Percentiles rank a stretch among this genome's conserved stretches.
Conservation (phyloP, 768 basidiomycete species). For the Xerocomellus dryophilus region DNA sequence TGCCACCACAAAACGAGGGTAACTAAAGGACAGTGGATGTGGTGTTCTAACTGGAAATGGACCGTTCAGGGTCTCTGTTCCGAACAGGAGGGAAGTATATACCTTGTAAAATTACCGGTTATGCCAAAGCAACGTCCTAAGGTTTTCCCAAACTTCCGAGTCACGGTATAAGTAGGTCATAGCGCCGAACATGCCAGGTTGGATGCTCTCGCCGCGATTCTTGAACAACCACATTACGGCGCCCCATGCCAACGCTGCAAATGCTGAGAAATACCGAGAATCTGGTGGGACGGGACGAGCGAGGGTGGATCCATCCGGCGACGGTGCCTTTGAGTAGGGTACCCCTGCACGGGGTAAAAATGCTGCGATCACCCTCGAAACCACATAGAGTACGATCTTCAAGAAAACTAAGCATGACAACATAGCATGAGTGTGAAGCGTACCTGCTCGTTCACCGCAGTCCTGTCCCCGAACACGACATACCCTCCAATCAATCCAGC, state of each 20-base stretch:
- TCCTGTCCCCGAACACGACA: constrained; percentile 80
- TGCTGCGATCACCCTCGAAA: constrained; percentile 87
- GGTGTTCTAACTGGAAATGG: constrained; percentile 4
- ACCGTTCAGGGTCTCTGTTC: neutral
- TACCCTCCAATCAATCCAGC: constrained; percentile 93
- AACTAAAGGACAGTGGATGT: constrained; percentile 13
- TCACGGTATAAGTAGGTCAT: constrained; percentile 96
- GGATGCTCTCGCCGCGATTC: constrained; percentile 83
- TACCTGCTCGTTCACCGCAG: constrained; percentile 90
- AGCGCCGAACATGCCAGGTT: constrained; percentile 94
- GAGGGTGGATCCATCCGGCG: constrained; percentile 39
- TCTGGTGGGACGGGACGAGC: constrained; percentile 80
- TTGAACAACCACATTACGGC: constrained; percentile 96
- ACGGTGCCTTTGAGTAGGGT: constrained; percentile 47
- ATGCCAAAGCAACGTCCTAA: constrained; percentile 88
- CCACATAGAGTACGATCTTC: constrained; percentile 95
- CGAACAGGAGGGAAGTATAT: neutral
- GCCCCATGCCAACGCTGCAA: constrained; percentile 90
- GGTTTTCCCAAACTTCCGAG: constrained; percentile 79
- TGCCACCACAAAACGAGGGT: constrained; percentile 27
- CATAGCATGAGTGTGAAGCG: constrained; percentile 21
- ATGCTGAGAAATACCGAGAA: constrained; percentile 77
- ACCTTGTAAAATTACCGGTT: constrained; percentile 52
- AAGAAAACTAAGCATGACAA: constrained; percentile 4
- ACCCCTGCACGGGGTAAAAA: constrained; percentile 77